A percentile compares a stretch with the other conserved stretches of the same genome.
phyloP scores from a whole-genome alignment of 129 eudicot genomes.

The Pseudognaphalium luteoalbum region DNA sequence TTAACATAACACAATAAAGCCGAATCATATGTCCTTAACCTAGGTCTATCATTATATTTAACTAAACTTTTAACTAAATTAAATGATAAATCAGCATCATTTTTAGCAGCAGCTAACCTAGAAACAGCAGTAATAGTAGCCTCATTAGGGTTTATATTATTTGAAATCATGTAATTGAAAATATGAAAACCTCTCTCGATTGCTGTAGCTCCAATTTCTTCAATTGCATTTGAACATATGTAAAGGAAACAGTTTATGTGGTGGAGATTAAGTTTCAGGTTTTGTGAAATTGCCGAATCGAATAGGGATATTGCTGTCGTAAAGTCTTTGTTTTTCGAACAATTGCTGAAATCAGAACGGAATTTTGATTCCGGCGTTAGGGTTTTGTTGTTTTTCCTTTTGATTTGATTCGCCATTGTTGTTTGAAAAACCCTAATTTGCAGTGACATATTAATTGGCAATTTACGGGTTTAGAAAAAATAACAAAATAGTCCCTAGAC shows the following conservation, averaged over 20 bases:
- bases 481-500: no score
- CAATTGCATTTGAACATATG: conserved; percentile 54
- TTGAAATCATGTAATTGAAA: conserved; percentile 44
- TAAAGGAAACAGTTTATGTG: conserved; percentile 71
- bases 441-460: neutral
- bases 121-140: conserved; percentile 63
- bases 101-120: conserved; percentile 60
- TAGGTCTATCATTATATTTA: conserved; percentile 38
- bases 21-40: conserved; percentile 62
- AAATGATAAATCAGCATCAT: conserved; percentile 55
- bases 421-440: conserved; percentile 29
- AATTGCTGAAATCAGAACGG: conserved; percentile 51
- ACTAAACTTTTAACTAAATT: conserved; percentile 53
- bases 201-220: conserved; percentile 36
- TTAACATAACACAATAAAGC: conserved; percentile 59
- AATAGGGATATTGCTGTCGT: conserved; percentile 53
- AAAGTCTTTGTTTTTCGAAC: conserved; percentile 57
- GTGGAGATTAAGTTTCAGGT: conserved; percentile 47
- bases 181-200: conserved; percentile 56
- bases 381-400: conserved; percentile 47
- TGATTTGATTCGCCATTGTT: conserved; percentile 23
- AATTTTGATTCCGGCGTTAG: conserved; percentile 53
- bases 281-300: conserved; percentile 50
- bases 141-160: conserved; percentile 56
- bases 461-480: no score